A percentile compares a stretch with the other conserved stretches of the same genome.
Evolutionary conservation across 805 yeast species (phyloP).

Genomic region (Wickerhamomyces bovis): DNA sequence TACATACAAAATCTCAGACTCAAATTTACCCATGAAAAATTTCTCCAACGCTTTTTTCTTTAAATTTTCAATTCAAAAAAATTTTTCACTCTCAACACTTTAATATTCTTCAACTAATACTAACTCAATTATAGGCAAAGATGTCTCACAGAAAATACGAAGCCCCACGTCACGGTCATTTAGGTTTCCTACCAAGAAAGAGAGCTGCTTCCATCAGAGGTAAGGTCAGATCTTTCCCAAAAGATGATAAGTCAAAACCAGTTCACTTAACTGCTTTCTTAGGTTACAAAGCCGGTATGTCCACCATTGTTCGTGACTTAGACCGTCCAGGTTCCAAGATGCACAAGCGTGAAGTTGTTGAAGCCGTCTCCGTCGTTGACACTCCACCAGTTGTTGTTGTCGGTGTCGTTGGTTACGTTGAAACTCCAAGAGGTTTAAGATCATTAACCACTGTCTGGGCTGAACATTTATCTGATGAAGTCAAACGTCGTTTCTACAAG

Average conservation of each 20-base stretch:
- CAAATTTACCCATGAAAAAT: not conserved
- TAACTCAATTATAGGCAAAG: conserved; percentile 18
- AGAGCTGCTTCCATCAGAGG: conserved; percentile 98
- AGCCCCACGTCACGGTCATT: conserved; percentile 99
- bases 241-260: conserved; percentile 95
- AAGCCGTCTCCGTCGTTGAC: conserved; percentile 99
- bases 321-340: conserved; percentile 99
- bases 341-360: conserved; percentile 99
- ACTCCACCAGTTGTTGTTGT: conserved; percentile 98
- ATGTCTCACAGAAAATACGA: conserved; percentile 99
- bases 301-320: conserved; percentile 99
- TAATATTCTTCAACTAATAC: conserved; percentile 19
- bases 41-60: not conserved
- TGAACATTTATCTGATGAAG: conserved; percentile 98
- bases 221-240: conserved; percentile 98
- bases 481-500: conserved; percentile 99
- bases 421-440: conserved; percentile 99
- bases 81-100: conserved; percentile 10
- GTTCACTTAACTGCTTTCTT: conserved; percentile 99
- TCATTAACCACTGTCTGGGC: conserved; percentile 99
- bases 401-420: conserved; percentile 99
- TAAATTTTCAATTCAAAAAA: conserved; percentile 15
- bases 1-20: not conserved
- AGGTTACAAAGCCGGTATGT: conserved; percentile 99
- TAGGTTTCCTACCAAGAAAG: conserved; percentile 99